A percentile compares a stretch with the other conserved stretches of the same genome.
Conservation (phyloP, 345 rosid genomes). For the Mallotus nudiflorus region DNA sequence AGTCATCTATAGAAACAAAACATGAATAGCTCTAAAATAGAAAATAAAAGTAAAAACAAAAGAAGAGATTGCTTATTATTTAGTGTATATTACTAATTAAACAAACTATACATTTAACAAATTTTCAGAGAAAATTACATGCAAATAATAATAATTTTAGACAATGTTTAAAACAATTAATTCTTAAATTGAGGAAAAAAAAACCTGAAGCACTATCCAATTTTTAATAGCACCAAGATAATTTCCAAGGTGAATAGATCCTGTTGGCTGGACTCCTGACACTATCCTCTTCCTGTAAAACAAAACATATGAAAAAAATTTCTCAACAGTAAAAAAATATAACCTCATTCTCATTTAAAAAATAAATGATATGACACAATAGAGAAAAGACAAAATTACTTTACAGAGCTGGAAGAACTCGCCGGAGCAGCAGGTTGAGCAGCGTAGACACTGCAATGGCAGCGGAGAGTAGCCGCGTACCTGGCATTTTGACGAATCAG, state of each 20-base stretch:
- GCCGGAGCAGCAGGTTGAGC: slow-evolving; percentile 36
- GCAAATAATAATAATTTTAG: no score
- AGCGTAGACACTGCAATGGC: slow-evolving; percentile 45
- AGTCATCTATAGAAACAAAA: not conserved
- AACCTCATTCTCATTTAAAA: not conserved
- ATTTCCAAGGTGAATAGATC: slow-evolving; percentile 85
- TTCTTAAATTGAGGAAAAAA: not conserved
- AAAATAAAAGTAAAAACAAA: no score
- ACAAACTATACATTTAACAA: no score
- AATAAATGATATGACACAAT: no score
- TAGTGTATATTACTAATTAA: no score
- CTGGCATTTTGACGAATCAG: slow-evolving; percentile 12
- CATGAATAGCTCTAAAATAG: no score
- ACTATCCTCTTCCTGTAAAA: slow-evolving; percentile 71
- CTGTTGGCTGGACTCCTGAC: slow-evolving; percentile 95
- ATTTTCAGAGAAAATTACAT: no score
- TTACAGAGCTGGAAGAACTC: slow-evolving; percentile 39
- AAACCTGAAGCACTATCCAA: slow-evolving; percentile 89
- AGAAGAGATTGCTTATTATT: no score
- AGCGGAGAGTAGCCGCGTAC: slow-evolving; percentile 30
- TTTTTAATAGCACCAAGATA: slow-evolving; percentile 92
- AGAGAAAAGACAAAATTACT: slow-evolving; percentile 27
- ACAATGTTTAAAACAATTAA: not conserved
- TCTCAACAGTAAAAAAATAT: not conserved
- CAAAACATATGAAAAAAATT: not conserved